These are phyloP conservation scores for Kwoniella dendrophila DNA, from an alignment of 768 basidiomycete genomes.

Conservation along the genomic window DNA sequence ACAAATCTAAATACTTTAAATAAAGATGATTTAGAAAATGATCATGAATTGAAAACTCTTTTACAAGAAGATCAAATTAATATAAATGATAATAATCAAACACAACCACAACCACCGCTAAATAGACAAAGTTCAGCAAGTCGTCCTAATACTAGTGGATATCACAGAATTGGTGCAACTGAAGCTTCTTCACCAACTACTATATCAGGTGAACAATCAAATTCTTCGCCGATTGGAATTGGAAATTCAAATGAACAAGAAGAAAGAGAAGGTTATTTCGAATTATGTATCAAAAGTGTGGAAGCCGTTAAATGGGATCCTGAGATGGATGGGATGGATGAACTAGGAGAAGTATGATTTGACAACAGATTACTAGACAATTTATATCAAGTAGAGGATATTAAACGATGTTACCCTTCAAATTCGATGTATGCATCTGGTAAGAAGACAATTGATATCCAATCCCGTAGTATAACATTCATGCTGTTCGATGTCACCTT, in stretches of 20 bases:
- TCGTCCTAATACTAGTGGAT: constrained; percentile 19
- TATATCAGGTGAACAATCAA: background rate
- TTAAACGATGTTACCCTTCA: no score
- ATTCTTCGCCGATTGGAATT: background rate
- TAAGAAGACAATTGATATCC: no score
- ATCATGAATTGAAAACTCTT: constrained; percentile 35
- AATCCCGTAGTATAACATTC: no score
- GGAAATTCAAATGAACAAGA: constrained; percentile 1
- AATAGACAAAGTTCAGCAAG: background rate
- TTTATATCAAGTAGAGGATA: no score
- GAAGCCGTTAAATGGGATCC: constrained; percentile 67
- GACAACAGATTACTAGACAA: no score
- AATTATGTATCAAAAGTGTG: constrained; percentile 79
- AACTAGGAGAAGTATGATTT: no score
- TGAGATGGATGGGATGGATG: constrained; percentile 33
- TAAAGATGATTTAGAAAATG: constrained; percentile 25
- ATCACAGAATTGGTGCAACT: constrained; percentile 31
- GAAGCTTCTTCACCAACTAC: background rate
- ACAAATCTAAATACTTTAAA: background rate
- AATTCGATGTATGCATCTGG: no score
- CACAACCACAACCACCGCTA: background rate
- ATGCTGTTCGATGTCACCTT: no score
- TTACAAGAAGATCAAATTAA: constrained; percentile 30
- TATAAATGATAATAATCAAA: background rate
- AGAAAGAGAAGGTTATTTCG: constrained; percentile 66